Evolutionary conservation across 2,329 filamentous ascomycete species (phyloP).

Genomic region (Microdochium paspali): DNA sequence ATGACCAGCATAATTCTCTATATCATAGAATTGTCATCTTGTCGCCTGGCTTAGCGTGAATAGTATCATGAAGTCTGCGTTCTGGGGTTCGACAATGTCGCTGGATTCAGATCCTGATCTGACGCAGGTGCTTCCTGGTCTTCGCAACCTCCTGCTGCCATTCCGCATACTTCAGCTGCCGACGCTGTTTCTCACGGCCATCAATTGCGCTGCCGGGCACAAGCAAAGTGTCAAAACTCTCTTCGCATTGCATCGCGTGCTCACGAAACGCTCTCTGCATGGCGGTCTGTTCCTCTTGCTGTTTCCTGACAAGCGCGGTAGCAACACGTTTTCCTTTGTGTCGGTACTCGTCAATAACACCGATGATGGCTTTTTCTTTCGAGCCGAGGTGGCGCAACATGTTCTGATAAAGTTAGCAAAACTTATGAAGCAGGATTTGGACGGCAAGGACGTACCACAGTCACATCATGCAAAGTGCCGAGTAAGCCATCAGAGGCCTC

Average conservation of each 20-base stretch:
- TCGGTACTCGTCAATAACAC: slow-evolving; percentile 8
- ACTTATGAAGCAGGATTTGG: not conserved
- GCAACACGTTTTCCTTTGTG: slow-evolving; percentile 7
- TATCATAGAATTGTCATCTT: no score
- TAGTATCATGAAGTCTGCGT: no score
- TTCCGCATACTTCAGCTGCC: not conserved
- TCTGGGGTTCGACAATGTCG: no score
- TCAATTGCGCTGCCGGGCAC: not conserved
- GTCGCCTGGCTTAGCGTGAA: no score
- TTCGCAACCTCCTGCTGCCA: not conserved
- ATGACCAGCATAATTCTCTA: no score
- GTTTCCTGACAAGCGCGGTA: slow-evolving; percentile 3
- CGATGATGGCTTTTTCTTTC: slow-evolving; percentile 6
- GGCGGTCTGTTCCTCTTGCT: slow-evolving; percentile 4
- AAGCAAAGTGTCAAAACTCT: not conserved
- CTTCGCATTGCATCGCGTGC: not conserved
- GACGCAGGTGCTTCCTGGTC: not conserved
- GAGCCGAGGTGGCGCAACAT: slow-evolving; percentile 8
- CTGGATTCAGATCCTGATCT: not conserved
- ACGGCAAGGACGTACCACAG: slow-evolving; percentile 3
- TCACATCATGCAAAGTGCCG: slow-evolving; percentile 7
- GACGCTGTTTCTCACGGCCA: not conserved
- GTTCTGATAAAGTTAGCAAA: not conserved
- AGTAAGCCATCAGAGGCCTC: slow-evolving; percentile 5
- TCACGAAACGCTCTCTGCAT: slow-evolving; percentile 1